Conservation (phyloP, 345 rosid genomes). For the Litchi chinensis region DNA sequence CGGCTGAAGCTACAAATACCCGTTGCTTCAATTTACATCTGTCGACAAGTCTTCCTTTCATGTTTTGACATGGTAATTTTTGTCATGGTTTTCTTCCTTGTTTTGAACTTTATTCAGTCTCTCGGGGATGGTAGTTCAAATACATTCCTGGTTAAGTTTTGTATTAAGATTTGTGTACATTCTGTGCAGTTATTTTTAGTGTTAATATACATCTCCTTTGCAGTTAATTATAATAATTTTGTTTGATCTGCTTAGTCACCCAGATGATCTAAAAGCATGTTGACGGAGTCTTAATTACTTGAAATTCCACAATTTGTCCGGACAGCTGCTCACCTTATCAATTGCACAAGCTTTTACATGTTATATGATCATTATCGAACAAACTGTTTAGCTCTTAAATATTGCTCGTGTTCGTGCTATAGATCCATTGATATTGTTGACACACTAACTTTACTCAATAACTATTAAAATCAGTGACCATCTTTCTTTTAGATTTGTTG, state of each 20-base stretch:
- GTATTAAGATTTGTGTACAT: slow-evolving; percentile 24
- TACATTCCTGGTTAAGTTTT: slow-evolving; percentile 12
- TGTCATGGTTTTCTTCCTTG: not conserved
- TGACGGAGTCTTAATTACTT: too few relatives aligned
- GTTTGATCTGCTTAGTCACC: not conserved
- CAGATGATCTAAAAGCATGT: not conserved
- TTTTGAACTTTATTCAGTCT: not conserved
- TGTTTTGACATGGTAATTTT: slow-evolving; percentile 11
- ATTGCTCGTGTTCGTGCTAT: too few relatives aligned
- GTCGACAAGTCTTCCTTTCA: slow-evolving; percentile 34
- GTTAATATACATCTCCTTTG: not conserved
- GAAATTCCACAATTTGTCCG: too few relatives aligned
- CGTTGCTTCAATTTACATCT: slow-evolving; percentile 27
- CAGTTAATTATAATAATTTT: not conserved
- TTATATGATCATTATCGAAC: too few relatives aligned
- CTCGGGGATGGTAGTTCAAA: slow-evolving; percentile 4
- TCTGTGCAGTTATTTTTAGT: slow-evolving; percentile 15
- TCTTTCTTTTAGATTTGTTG: too few relatives aligned
- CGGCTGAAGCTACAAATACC: slow-evolving; percentile 15
- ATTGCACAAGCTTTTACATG: not conserved
- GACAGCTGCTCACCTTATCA: too few relatives aligned
- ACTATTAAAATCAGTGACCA: too few relatives aligned
- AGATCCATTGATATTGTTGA: too few relatives aligned
- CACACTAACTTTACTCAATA: too few relatives aligned
- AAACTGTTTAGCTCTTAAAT: too few relatives aligned